Evolutionary conservation across 495 filamentous ascomycete species (phyloP), one percentile per base, ranked within the genome.

Genomic region (Penicillium longicatenatum): DNA sequence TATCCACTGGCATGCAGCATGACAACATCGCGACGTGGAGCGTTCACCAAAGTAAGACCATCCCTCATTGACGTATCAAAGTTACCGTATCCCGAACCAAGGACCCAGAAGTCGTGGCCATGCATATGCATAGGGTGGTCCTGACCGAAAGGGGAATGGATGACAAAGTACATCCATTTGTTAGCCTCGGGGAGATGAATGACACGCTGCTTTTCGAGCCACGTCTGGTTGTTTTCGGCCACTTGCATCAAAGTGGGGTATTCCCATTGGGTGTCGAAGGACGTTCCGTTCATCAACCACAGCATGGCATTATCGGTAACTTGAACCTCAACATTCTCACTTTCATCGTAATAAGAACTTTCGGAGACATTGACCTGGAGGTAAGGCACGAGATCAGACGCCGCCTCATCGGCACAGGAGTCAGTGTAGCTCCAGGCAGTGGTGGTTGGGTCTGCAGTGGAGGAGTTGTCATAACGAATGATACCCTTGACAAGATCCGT

Each of bases 161-260:
- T 73, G 1, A 71, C 73, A 16, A 88, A 65, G 11, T 86, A 64
- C 50, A 67, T 78, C 67, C 86, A 86, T 59, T 87, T 79, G 57
- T 86, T 79, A 16, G 83, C 84, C 59, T 86, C 81, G 6, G 86
- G 69, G 58, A 86, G 82, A 55, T 70, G 50, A 73, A 75, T 16
- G 44, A 65, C 48, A 21, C 39, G 24, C 19, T 52, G 51, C 26
- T 46, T 54, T 2, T 30, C 47, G 17, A 57, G 52, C 46, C 49
- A 64, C 5, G 55, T 52, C 4, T 16, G 30, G 37, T 54, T 50
- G 11, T 52, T 54, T 2, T 61, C 47, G 24, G 54, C 59, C 1
- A 63, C 50, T 46, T 65, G 64, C 30, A 58, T 44, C 11, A 64
- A 46, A 20, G 57, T 54, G 11, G 57, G 61, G 43, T 69, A 56